A percentile compares a stretch with the other conserved stretches of the same genome.
These are phyloP conservation scores for Exophiala sideris DNA, from an alignment of 2,329 filamentous ascomycete genomes.

Conservation along the genomic window DNA sequence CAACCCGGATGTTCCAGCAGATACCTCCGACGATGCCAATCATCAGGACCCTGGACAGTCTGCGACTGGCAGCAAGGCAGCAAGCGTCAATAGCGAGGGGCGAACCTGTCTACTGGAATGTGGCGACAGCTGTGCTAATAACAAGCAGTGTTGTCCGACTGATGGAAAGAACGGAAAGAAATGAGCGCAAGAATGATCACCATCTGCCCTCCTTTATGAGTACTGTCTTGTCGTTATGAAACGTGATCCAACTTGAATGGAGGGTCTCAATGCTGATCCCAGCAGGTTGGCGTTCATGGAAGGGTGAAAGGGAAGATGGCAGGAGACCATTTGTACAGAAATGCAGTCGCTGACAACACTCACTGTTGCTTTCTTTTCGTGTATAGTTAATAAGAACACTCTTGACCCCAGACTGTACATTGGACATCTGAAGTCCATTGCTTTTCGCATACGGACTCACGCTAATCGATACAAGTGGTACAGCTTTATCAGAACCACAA, in stretches of 20 bases:
- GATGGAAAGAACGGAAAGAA: conserved; percentile 20
- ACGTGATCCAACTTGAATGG: no score
- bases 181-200: not conserved
- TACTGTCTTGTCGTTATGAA: not conserved
- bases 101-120: conserved; percentile 47
- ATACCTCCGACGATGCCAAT: conserved; percentile 12
- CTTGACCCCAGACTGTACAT: no score
- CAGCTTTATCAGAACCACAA: not conserved
- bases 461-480: no score
- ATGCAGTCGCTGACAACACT: no score
- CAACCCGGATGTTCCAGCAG: conserved; percentile 7
- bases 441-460: no score
- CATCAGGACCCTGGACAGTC: conserved; percentile 6
- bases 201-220: not conserved
- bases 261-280: no score
- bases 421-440: no score
- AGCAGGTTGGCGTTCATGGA: no score
- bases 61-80: conserved; percentile 34
- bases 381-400: no score
- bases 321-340: no score
- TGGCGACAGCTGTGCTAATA: conserved; percentile 42
- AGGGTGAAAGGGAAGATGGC: no score
- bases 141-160: conserved; percentile 27
- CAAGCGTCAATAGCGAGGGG: conserved; percentile 38
- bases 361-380: no score